A percentile compares a stretch with the other conserved stretches of the same genome.
Evolutionary conservation across 768 basidiomycete species (phyloP).

Genomic region (Serendipita vermifera): DNA sequence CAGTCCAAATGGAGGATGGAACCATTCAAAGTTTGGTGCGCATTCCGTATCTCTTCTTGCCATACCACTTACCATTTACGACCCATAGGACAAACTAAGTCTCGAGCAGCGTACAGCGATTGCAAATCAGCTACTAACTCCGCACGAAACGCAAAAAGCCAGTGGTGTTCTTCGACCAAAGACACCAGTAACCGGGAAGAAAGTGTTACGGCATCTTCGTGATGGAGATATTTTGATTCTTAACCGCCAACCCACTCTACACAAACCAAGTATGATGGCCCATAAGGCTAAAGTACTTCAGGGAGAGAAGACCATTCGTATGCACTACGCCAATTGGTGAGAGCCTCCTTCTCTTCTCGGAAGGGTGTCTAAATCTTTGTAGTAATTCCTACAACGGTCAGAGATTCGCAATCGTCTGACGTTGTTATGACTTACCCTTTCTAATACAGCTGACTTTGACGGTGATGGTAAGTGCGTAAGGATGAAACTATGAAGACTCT

Average conservation of each 20-base stretch:
- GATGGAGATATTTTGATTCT: constrained; percentile 93
- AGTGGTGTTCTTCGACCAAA: constrained; percentile 37
- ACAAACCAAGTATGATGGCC: constrained; percentile 99
- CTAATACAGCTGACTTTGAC: constrained; percentile 66
- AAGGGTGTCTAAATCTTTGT: constrained; percentile 17
- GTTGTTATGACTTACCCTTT: constrained; percentile 11
- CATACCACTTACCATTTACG: not conserved
- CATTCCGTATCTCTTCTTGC: constrained; percentile 10
- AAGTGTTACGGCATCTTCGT: constrained; percentile 87
- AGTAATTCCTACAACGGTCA: constrained; percentile 96
- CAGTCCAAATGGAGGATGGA: constrained; percentile 94
- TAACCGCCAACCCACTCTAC: constrained; percentile 95
- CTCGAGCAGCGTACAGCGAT: constrained; percentile 87
- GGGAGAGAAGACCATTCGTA: constrained; percentile 97
- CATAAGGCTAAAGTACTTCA: constrained; percentile 83
- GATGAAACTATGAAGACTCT: constrained; percentile 16
- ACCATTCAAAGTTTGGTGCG: constrained; percentile 68
- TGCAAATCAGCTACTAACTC: constrained; percentile 88
- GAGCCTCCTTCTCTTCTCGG: constrained; percentile 7
- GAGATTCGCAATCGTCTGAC: constrained; percentile 17
- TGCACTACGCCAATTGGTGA: constrained; percentile 99
- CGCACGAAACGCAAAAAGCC: constrained; percentile 58
- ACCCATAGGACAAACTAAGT: constrained; percentile 61
- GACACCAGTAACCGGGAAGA: constrained; percentile 80
- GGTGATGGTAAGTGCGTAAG: constrained; percentile 53